Percentiles rank a stretch among this genome's conserved stretches.
Evolutionary conservation across 805 yeast species (phyloP).

Genomic region (Myxozyma nipponensis): DNA sequence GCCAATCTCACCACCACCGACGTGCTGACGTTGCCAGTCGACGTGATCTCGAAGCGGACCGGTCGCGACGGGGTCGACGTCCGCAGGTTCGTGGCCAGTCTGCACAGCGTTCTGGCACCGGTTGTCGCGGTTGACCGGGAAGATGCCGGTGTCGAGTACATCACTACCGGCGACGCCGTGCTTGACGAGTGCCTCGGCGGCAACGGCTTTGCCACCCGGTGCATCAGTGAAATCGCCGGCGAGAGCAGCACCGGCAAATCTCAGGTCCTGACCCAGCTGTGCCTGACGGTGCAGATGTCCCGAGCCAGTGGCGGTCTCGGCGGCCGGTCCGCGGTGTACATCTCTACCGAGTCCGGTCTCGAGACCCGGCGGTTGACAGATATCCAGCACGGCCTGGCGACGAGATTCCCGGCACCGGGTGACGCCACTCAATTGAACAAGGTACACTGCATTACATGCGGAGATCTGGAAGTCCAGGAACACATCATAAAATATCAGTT

Average conservation of each 20-base stretch:
- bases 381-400: conserved; percentile 39
- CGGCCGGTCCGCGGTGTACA: conserved; percentile 52
- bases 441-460: conserved; percentile 55
- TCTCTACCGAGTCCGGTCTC: conserved; percentile 72
- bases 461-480: conserved; percentile 68
- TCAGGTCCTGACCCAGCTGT: conserved; percentile 65
- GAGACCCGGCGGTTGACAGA: conserved; percentile 63
- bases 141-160: conserved; percentile 16
- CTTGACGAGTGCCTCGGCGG: conserved; percentile 52
- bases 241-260: conserved; percentile 77
- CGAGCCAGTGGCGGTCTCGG: conserved; percentile 45
- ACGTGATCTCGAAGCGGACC: conserved; percentile 5
- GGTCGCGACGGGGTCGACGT: conserved; percentile 5
- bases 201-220: conserved; percentile 41
- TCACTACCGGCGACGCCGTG: conserved; percentile 52
- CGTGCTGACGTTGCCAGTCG: conserved; percentile 3
- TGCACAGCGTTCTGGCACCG: background rate
- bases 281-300: conserved; percentile 56
- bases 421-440: conserved; percentile 32
- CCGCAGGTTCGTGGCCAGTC: conserved; percentile 2
- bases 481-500: conserved; percentile 67
- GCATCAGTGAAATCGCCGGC: conserved; percentile 74
- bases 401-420: conserved; percentile 25
- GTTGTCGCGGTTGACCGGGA: background rate
- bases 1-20: conserved; percentile 11